These are phyloP conservation scores for Saccharomyces uvarum DNA, from an alignment of 1,139 yeast species.

Conservation along the genomic window DNA sequence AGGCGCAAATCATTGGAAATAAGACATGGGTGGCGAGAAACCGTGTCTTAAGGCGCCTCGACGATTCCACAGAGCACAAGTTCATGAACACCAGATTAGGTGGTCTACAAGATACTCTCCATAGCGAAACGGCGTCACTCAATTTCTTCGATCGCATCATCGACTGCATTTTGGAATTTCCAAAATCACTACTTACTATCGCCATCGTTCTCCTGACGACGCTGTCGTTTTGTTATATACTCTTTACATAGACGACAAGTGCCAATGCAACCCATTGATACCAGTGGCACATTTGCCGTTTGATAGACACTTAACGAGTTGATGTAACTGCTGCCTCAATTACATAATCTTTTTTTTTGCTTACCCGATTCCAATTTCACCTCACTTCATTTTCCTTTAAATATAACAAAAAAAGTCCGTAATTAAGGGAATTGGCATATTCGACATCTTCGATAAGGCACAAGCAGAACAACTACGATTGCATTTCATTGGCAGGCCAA, in stretches of 20 bases:
- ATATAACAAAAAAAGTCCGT: background rate
- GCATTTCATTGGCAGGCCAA: background rate
- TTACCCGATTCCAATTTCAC: background rate
- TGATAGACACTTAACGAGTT: background rate
- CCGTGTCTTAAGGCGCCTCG: background rate
- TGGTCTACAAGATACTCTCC: background rate
- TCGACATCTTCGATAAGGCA: background rate
- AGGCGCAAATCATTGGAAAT: constrained; percentile 80
- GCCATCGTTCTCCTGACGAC: background rate
- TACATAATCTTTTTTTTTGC: background rate
- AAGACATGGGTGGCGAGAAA: constrained; percentile 39
- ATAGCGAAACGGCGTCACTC: background rate
- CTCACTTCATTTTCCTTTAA: too few relatives aligned
- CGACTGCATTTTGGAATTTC: background rate
- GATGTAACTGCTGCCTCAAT: background rate
- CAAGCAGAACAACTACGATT: background rate
- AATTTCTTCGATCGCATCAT: background rate
- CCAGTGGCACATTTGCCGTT: background rate
- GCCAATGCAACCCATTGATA: background rate
- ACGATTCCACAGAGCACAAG: background rate
- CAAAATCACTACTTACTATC: background rate
- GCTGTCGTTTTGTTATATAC: background rate
- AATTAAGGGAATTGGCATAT: background rate
- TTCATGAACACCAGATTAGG: background rate
- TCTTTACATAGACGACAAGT: background rate